Conservation (phyloP, 108 stramenopile genomes). For the Seminavis robusta region DNA sequence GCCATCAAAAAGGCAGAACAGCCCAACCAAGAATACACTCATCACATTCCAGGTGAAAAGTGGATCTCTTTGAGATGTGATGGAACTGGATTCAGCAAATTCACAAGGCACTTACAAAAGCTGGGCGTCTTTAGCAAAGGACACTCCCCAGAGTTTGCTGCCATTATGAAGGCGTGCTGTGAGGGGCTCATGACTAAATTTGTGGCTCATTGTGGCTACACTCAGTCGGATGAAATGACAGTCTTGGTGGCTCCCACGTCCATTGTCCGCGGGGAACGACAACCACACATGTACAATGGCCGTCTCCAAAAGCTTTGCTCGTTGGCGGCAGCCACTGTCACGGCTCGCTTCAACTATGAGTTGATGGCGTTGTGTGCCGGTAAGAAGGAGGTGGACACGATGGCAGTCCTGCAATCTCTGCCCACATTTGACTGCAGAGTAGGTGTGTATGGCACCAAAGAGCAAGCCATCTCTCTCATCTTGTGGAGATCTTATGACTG, state of each 20-base stretch:
- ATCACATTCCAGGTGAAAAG: not conserved
- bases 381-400: not conserved
- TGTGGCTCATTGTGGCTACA: not conserved
- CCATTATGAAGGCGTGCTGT: not conserved
- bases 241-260: not conserved
- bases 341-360: not conserved
- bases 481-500: conserved; percentile 3
- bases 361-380: not conserved
- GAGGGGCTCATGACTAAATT: not conserved
- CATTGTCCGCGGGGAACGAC: not conserved
- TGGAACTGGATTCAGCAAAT: not conserved
- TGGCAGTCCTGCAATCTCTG: not conserved
- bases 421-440: not conserved
- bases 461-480: not conserved
- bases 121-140: not conserved
- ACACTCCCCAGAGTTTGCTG: not conserved
- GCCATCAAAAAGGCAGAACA: conserved; percentile 1
- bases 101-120: not conserved
- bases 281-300: not conserved
- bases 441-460: not conserved
- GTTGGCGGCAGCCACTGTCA: conserved; percentile 1
- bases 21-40: not conserved
- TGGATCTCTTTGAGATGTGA: conserved; percentile 2
- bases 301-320: conserved; percentile 3
- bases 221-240: conserved; percentile 1